Evolutionary conservation across 768 basidiomycete species (phyloP).

Genomic region (Auriscalpium orientale): DNA sequence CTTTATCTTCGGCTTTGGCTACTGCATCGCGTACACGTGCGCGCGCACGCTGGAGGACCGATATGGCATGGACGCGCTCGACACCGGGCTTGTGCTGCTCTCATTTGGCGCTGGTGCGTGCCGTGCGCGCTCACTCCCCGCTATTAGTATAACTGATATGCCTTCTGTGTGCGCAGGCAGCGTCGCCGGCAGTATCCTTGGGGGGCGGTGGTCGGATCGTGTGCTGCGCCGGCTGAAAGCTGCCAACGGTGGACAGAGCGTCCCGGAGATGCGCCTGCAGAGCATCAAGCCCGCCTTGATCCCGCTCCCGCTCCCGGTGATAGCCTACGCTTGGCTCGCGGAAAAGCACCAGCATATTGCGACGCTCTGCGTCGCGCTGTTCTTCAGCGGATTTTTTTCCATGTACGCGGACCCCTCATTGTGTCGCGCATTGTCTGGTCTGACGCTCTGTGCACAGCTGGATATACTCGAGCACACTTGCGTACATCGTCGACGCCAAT

Average conservation of each 20-base stretch:
- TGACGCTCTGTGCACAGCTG: conserved; percentile 26
- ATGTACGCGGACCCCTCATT: conserved; percentile 40
- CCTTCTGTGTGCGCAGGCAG: conserved; percentile 26
- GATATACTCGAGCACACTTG: conserved; percentile 64
- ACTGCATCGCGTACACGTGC: conserved; percentile 66
- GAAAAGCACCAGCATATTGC: conserved; percentile 56
- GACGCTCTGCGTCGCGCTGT: conserved; percentile 63
- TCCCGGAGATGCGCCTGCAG: conserved; percentile 62
- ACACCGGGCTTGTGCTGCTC: conserved; percentile 71
- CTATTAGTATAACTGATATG: background rate
- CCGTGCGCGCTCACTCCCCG: background rate
- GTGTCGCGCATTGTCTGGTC: conserved; percentile 2
- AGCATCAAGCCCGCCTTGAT: conserved; percentile 53
- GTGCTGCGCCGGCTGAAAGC: conserved; percentile 35
- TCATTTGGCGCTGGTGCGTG: conserved; percentile 58
- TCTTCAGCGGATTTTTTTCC: conserved; percentile 64
- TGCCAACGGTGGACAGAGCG: conserved; percentile 36
- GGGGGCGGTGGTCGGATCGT: conserved; percentile 53
- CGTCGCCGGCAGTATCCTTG: conserved; percentile 45
- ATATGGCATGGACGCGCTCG: conserved; percentile 62
- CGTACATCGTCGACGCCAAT: conserved; percentile 86
- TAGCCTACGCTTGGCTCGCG: conserved; percentile 73
- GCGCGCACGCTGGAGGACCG: conserved; percentile 55
- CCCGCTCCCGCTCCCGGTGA: conserved; percentile 49
- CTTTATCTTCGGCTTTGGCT: conserved; percentile 63